Conservation (phyloP, 202 grass and related monocot species). For the Zoysia matrella region DNA sequence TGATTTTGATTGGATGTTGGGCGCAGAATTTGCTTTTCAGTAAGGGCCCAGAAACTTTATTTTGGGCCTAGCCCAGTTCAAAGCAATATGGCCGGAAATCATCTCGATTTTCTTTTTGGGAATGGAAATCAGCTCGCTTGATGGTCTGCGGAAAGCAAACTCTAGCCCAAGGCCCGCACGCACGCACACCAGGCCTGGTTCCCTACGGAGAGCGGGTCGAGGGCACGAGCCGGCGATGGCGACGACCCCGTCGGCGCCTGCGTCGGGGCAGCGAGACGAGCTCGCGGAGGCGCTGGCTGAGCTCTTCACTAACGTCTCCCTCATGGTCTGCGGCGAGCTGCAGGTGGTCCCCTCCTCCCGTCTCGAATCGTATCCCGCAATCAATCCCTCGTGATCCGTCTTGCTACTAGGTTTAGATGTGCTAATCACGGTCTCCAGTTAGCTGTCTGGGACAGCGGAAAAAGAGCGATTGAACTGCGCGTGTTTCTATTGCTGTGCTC, state of each 20-base stretch:
- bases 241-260: not conserved
- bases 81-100: not conserved
- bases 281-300: conserved; percentile 74
- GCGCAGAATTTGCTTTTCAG: no score
- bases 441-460: not conserved
- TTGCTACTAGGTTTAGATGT: not conserved
- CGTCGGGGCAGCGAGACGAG: conserved; percentile 48
- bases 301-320: conserved; percentile 82
- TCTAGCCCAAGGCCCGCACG: not conserved
- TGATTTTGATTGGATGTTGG: not conserved
- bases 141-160: no score
- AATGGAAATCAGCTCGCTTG: no score
- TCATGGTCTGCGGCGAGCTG: conserved; percentile 92
- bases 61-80: not conserved
- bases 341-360: conserved; percentile 45
- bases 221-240: not conserved
- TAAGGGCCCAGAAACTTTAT: not conserved
- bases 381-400: not conserved
- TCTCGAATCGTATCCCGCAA: not conserved
- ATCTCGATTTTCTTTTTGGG: no score
- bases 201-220: not conserved
- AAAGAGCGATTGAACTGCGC: not conserved
- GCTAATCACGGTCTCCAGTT: not conserved
- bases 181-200: not conserved
- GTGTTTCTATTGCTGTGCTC: not conserved